Evolutionary conservation across 331 rosid genomes (phyloP), one percentile per base, ranked within the genome.

Genomic region (Quercus tomentella): DNA sequence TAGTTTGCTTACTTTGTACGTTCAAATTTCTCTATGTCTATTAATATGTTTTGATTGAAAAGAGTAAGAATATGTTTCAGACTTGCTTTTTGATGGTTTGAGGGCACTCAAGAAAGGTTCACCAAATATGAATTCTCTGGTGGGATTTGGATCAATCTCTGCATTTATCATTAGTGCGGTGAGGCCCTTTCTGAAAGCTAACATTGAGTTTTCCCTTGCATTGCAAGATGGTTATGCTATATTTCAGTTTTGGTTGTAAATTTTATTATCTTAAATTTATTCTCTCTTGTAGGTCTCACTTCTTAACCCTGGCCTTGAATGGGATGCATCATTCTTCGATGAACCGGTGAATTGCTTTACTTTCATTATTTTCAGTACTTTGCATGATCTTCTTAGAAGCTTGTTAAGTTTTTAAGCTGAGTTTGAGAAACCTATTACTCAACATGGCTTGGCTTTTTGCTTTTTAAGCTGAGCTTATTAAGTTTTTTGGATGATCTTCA

Each of bases 71-170:
- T 79, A 72, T 87, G 73, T 52, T 85, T 79, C 97, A 96, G 98
- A 96, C 41, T 88, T 96, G 84, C 94, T 96, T 70, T 80, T 89
- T 76, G 98, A 96, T 87, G 99, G 99, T 70, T 75, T 96, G 61
- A 86, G 79, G 74, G 98, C 98, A 17, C 88, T 95, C 52, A 87
- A 76, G 85, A 93, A 91, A 82, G 97, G 99, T 76, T 86, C 99
- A 3, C 98, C 99, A 67, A 95, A 93, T 82, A 95, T 96, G 99
- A 93, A 93, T 82, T 96, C 99, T 76, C 96, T 96, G 21, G 98
- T 96, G 87, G 99, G 99, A 70, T 96, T 96, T 82, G 98, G 98
- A 76, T 89, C 97, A 6, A 80, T 90, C 31, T 96, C 98, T 84
- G 99, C 98, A 37, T 96, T 96, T 88, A 61, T 88, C 76, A 96